These are phyloP conservation scores for Solanum virginianum DNA, from an alignment of 257 asterid genomes.

Conservation along the genomic window DNA sequence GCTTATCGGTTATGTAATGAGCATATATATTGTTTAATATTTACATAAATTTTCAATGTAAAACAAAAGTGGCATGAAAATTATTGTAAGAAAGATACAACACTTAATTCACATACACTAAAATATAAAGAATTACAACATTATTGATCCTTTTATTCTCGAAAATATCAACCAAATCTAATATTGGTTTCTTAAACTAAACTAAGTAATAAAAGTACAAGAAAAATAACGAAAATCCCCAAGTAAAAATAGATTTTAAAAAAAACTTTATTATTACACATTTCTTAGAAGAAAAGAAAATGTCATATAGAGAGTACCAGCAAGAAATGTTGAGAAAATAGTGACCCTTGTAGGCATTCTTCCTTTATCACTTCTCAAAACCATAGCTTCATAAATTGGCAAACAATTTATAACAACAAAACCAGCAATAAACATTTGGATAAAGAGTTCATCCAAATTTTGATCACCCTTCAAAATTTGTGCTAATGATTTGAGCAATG, in stretches of 20 bases:
- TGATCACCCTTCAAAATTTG: conserved; percentile 4
- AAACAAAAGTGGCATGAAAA: too few relatives aligned
- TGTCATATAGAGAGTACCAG: conserved; percentile 10
- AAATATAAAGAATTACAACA: too few relatives aligned
- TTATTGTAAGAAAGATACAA: too few relatives aligned
- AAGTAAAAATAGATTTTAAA: neutral
- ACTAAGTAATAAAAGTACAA: neutral
- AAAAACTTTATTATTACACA: neutral
- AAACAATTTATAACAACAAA: conserved; percentile 41
- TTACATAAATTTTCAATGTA: too few relatives aligned
- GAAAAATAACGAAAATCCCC: neutral
- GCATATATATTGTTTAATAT: too few relatives aligned
- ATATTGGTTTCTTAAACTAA: neutral
- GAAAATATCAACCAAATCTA: neutral
- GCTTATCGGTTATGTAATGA: too few relatives aligned
- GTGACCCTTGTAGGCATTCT: conserved; percentile 46
- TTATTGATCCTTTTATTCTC: neutral
- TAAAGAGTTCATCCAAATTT: conserved; percentile 10
- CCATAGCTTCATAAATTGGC: conserved; percentile 68
- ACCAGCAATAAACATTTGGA: conserved; percentile 31
- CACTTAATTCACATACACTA: too few relatives aligned
- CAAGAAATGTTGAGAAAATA: conserved; percentile 23
- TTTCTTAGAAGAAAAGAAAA: neutral
- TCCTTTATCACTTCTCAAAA: conserved; percentile 43
- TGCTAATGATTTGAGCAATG: conserved; percentile 15